phyloP scores from a whole-genome alignment of 495 filamentous ascomycete species.

The Xylaria bambusicola region DNA sequence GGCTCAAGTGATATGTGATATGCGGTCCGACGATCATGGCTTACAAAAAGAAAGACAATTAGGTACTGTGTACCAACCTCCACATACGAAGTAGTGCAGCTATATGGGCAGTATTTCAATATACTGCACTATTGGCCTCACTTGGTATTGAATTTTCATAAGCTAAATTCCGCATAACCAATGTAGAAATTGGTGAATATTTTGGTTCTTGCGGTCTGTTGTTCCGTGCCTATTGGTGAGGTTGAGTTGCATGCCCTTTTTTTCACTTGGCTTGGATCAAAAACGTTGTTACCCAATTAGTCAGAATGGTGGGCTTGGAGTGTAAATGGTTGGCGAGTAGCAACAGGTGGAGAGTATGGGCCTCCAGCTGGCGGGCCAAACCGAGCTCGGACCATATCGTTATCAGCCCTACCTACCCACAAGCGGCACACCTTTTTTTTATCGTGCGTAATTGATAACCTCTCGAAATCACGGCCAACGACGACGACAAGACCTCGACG shows the following conservation, averaged over 20 bases:
- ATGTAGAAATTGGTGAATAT: no score
- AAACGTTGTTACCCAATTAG: conserved; percentile 15
- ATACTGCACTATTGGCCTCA: no score
- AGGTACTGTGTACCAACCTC: no score
- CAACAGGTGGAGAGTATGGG: neutral
- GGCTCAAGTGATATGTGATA: neutral
- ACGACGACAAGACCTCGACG: conserved; percentile 21
- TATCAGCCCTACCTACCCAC: conserved; percentile 23
- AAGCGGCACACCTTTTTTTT: conserved; percentile 19
- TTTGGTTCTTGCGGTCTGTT: no score
- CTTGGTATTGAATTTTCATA: no score
- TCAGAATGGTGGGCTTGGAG: no score
- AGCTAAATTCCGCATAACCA: no score
- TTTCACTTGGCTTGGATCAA: no score
- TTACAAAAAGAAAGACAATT: neutral
- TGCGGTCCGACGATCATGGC: neutral
- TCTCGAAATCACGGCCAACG: conserved; percentile 15
- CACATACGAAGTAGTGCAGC: no score
- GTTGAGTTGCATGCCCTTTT: no score
- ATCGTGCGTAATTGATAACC: conserved; percentile 20
- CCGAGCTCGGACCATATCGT: conserved; percentile 8
- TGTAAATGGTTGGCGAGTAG: neutral
- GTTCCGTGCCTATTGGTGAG: no score
- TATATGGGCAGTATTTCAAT: no score
- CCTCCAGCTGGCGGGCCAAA: neutral